Conservation (phyloP, 2,329 filamentous ascomycete species). For the Pseudomassariella vexata region DNA sequence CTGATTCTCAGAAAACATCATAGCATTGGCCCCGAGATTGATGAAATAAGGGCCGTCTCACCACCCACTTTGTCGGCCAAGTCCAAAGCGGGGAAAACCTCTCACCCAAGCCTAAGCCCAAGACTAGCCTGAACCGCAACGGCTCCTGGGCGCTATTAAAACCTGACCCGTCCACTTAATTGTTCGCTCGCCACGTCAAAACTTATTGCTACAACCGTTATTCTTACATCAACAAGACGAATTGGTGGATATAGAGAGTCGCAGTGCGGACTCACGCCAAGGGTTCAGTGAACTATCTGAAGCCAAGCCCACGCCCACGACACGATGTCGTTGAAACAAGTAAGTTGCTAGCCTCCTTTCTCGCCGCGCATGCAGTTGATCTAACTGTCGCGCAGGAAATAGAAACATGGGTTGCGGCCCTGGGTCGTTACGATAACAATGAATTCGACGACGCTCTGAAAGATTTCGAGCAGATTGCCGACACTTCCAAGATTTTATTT, state of each 20-base stretch:
- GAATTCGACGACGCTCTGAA: constrained; percentile 87
- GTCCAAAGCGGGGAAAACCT: constrained; percentile 5
- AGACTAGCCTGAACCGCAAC: too few species aligned
- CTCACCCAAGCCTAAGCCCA: too few species aligned
- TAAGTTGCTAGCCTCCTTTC: constrained; percentile 9
- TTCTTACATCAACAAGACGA: neutral
- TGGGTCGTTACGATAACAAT: constrained; percentile 91
- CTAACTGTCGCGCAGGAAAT: constrained; percentile 65
- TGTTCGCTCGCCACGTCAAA: too few species aligned
- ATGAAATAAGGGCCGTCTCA: too few species aligned
- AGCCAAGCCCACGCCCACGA: neutral
- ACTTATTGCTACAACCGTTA: neutral
- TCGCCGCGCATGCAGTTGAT: too few species aligned
- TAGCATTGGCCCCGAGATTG: too few species aligned
- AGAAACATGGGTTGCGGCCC: constrained; percentile 92
- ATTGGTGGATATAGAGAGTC: constrained; percentile 4
- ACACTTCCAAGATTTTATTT: constrained; percentile 97
- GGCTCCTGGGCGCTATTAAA: too few species aligned
- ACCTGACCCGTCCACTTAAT: constrained; percentile 4
- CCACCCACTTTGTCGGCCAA: too few species aligned
- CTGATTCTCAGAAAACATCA: too few species aligned
- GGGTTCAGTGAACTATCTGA: too few species aligned
- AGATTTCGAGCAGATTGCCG: constrained; percentile 79
- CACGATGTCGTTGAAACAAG: constrained; percentile 28
- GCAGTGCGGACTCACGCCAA: constrained; percentile 6